Evolutionary conservation across 352 stramenopile genomes (phyloP).

Genomic region (Phytophthora pini): DNA sequence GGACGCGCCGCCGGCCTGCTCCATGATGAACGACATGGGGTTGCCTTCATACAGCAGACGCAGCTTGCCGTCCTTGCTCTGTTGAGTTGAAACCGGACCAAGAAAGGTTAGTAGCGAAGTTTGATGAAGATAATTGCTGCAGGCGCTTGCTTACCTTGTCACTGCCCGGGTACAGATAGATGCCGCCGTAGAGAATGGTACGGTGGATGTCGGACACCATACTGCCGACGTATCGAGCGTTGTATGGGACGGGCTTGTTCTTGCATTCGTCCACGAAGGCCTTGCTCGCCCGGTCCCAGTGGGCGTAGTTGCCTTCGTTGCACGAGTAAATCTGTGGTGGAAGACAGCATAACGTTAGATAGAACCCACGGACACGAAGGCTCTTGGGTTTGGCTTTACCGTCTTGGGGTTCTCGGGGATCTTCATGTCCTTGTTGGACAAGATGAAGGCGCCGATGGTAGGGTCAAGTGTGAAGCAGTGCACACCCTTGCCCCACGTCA

Average conservation of each 20-base stretch:
- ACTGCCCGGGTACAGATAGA: slow-evolving; percentile 98
- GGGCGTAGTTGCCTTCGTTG: slow-evolving; percentile 97
- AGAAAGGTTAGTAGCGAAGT: slow-evolving; percentile 24
- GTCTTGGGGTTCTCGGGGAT: slow-evolving; percentile 93
- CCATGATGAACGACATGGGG: slow-evolving; percentile 98
- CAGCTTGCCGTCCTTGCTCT: slow-evolving; percentile 93
- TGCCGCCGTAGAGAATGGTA: slow-evolving; percentile 97
- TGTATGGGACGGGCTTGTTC: slow-evolving; percentile 82
- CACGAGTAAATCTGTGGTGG: slow-evolving; percentile 93
- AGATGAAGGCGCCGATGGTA: slow-evolving; percentile 98
- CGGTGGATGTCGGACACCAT: slow-evolving; percentile 99
- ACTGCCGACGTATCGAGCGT: slow-evolving; percentile 96
- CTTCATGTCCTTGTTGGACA: slow-evolving; percentile 94
- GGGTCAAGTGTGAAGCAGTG: slow-evolving; percentile 98
- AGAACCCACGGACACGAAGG: neutral
- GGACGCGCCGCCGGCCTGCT: slow-evolving; percentile 95
- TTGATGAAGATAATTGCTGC: neutral
- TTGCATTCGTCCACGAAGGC: slow-evolving; percentile 89
- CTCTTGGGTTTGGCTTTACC: slow-evolving; percentile 25
- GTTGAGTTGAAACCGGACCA: neutral
- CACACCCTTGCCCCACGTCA: slow-evolving; percentile 95
- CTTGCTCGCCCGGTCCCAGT: slow-evolving; percentile 94
- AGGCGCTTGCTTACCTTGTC: slow-evolving; percentile 73
- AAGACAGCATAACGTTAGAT: neutral
- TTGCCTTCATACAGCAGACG: slow-evolving; percentile 98